These are phyloP conservation scores for Ophiostoma piceae DNA, from an alignment of 2,329 filamentous ascomycete species.

Conservation along the genomic window DNA sequence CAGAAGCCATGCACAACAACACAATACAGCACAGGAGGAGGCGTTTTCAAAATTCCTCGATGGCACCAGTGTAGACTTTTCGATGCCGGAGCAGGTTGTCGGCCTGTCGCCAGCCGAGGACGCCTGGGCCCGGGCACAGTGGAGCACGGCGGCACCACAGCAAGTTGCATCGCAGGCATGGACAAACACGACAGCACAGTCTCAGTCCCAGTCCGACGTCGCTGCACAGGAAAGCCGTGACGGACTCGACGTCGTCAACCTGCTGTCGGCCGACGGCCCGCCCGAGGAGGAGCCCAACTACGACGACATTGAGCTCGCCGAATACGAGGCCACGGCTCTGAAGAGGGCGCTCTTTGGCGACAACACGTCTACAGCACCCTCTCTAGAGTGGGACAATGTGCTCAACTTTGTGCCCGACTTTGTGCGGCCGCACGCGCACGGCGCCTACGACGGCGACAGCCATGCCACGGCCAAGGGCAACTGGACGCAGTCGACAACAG, in stretches of 20 bases:
- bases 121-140: neutral
- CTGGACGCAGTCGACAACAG: slow-evolving; percentile 34
- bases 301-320: slow-evolving; percentile 29
- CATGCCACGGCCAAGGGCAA: slow-evolving; percentile 11
- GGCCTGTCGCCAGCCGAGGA: slow-evolving; percentile 15
- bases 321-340: slow-evolving; percentile 34
- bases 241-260: slow-evolving; percentile 38
- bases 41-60: slow-evolving; percentile 38
- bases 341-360: slow-evolving; percentile 38
- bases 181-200: slow-evolving; percentile 7
- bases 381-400: slow-evolving; percentile 40
- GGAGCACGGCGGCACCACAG: neutral
- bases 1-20: slow-evolving; percentile 29
- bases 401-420: slow-evolving; percentile 50
- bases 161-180: neutral
- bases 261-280: slow-evolving; percentile 31
- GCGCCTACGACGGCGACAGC: slow-evolving; percentile 26
- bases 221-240: slow-evolving; percentile 36
- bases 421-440: slow-evolving; percentile 30
- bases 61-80: slow-evolving; percentile 21
- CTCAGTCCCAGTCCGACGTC: slow-evolving; percentile 28
- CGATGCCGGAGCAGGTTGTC: slow-evolving; percentile 17
- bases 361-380: neutral
- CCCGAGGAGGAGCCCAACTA: slow-evolving; percentile 27
- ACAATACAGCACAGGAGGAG: slow-evolving; percentile 34